Evolutionary conservation across 1,284 basidiomycete species (phyloP), one percentile per base, ranked within the genome.

Genomic region (Boletus sp.): DNA sequence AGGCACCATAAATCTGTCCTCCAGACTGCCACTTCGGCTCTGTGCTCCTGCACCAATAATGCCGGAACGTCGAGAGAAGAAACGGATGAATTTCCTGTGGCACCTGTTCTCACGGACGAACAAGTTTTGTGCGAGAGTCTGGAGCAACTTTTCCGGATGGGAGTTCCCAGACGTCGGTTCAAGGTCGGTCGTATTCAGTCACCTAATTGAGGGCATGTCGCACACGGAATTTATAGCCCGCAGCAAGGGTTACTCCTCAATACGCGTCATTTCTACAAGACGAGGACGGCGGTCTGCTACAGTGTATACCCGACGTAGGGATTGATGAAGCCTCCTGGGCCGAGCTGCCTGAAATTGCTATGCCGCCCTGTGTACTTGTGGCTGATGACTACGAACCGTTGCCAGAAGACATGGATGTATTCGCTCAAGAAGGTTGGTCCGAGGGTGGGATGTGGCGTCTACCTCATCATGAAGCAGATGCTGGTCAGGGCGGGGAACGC

Each of bases 141-240:
- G 68, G 75, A 78, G 52, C 64, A 62, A 34, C 57, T 81, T 10
- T 79, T 76, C 56, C 72, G 72, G 48, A 50, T 56, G 32, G 67
- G 71, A 4, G 60, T 77, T 51, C 72, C 69, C 36, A 71, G 70
- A 6, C 66, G 68, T 7, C 71, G 63, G 32, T 80, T 81, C 63
- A 81, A 79, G 73, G 82, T 80, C 52, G 49, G 60, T 61, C 26
- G 23, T 25, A 45, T 58, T 43, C 33, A 36, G 22, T 50, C 19
- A 35, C 16, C n/a, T 41, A 43, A 44, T 23, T 13, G 25, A 34
- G 29, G 33, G 10, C 36, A 23, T 22, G 29, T 51, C 27, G 39
- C 45, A 52, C 29, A 26, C 38, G 33, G 37, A 26, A 19, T 42
- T 42, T 53, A 26, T 47, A 64, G 61, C 53, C 54, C 23, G 38